Evolutionary conservation across 2,329 filamentous ascomycete genomes (phyloP), one percentile per base, ranked within the genome.

Genomic region (Fusarium stilboides): DNA sequence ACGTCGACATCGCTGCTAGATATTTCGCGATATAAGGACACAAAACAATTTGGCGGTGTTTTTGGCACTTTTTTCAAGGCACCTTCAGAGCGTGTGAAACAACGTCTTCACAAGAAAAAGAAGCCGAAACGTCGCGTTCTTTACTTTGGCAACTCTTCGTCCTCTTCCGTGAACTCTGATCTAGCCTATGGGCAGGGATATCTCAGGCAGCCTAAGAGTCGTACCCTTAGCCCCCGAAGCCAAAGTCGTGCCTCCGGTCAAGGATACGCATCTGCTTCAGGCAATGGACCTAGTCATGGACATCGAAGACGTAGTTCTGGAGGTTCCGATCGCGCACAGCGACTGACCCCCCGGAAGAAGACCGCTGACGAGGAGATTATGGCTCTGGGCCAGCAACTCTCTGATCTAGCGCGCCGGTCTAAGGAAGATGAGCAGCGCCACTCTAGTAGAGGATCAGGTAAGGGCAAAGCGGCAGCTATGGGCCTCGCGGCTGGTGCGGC

Each of bases 151-250:
- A 91, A 89, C 72, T 90, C 87, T 3, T 92, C 89, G 2, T 90
- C 88, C 3, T 91, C 89, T 1, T 91, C 89, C 1, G 83, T 91
- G 56, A 89, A 91, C 77, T 88, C 86, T 20, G 91, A 93, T 74
- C 80, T 92, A 63, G 90, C 90, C 12, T 92, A 92, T 75, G 90
- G 90, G 12, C 84, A 81, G 56, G 89, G 88, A 17, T 90, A 86
- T 67, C 81, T 87, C 46, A 84, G 83, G 64, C 78, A 80, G 36
- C 61, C 71, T 10, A 79, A 76, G 65, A 74, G 72, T 53, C 75
- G 74, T 39, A 76, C 70, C 44, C 69, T 74, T 22, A 75, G 75
- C 54, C 73, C 74, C 28, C 68, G 69, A 53, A 73, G 69, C 24
- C 70, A 68, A 55, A 73, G 69, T 24, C 71, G 72, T 46, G 62